Conservation (phyloP, 2,329 filamentous ascomycete species). For the Scytalidium lignicola region DNA sequence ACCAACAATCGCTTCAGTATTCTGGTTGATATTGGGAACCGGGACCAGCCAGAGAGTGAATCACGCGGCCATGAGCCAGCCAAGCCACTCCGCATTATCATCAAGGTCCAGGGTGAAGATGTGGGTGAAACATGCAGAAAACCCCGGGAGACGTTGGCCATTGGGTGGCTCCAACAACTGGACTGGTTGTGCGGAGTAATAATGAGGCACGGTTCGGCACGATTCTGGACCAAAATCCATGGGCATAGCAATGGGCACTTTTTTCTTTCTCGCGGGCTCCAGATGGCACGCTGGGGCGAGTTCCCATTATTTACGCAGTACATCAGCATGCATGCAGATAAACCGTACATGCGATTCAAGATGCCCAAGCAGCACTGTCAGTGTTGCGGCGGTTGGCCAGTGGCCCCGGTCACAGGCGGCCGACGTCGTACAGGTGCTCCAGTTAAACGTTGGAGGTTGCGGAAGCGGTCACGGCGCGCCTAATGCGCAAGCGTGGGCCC, state of each 20-base stretch:
- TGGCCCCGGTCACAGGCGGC: too few relatives aligned
- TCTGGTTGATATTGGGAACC: neutral
- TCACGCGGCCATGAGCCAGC: slow-evolving; percentile 19
- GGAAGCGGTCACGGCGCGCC: neutral
- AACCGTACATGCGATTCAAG: too few relatives aligned
- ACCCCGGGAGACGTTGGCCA: slow-evolving; percentile 4
- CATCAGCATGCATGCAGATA: too few relatives aligned
- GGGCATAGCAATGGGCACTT: too few relatives aligned
- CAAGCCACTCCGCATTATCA: slow-evolving; percentile 16
- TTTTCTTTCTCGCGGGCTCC: too few relatives aligned
- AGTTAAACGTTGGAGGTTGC: neutral
- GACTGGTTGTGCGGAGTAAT: neutral
- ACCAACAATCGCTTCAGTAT: neutral
- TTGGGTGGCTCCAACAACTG: neutral
- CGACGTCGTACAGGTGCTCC: neutral
- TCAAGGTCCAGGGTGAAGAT: slow-evolving; percentile 10
- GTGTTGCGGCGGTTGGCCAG: too few relatives aligned
- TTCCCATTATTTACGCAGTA: too few relatives aligned
- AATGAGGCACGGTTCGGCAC: neutral
- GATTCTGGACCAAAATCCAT: neutral
- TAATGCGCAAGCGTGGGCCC: neutral
- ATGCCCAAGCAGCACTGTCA: too few relatives aligned
- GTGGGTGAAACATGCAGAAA: slow-evolving; percentile 10
- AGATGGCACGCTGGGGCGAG: too few relatives aligned
- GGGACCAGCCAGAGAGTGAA: slow-evolving; percentile 1